Evolutionary conservation across 495 filamentous ascomycete genomes (phyloP), one percentile per base, ranked within the genome.

Genomic region (Trichoderma orchidacearum): DNA sequence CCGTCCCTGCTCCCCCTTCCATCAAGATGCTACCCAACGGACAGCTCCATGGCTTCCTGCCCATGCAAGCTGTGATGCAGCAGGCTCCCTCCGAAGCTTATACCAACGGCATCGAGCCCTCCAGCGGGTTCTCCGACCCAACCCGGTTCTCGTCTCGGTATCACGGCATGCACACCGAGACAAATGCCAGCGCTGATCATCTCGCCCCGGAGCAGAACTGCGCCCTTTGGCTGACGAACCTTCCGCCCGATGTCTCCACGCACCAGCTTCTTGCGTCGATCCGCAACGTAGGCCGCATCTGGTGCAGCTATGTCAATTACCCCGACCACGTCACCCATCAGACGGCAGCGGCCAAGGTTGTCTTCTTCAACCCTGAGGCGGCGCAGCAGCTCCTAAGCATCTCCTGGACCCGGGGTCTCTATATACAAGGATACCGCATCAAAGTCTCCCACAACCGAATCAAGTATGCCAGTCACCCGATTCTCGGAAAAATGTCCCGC

Each of bases 151-250:
- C 53, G 8, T 5, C 29, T 25, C 23, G 23, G 1, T 55, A 55
- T 18, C 31, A 38, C 30, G 53, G 53, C 17, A 34, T 35, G 53
- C 53, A 55, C 53, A 38, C 53, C 8, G 30, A 35, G 17, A 27
- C 23, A 5, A 55, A 55, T 9, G 53, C 53, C 23, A 35, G 30
- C n/a, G 53, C 65, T 0, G 72, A 68, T 0, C 18, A 61, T 45
- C 66, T 75, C 38, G 56, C 66, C 0, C 59, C 61, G 12, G 55
- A 63, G 3, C 9, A 56, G 0, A 72, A 66, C 56, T 72, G 69
- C 21, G 61, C 64, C 1, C 61, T 75, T 0, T 75, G 68, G 64
- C 53, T 75, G 6, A 68, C 63, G 0, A 62, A 64, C 4, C 63
- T 75, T 0, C 68, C 72, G 0, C 55, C 63, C 0, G 32, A 30